Conservation (phyloP, 2,329 filamentous ascomycete species). For the Colletotrichum falcatum region DNA sequence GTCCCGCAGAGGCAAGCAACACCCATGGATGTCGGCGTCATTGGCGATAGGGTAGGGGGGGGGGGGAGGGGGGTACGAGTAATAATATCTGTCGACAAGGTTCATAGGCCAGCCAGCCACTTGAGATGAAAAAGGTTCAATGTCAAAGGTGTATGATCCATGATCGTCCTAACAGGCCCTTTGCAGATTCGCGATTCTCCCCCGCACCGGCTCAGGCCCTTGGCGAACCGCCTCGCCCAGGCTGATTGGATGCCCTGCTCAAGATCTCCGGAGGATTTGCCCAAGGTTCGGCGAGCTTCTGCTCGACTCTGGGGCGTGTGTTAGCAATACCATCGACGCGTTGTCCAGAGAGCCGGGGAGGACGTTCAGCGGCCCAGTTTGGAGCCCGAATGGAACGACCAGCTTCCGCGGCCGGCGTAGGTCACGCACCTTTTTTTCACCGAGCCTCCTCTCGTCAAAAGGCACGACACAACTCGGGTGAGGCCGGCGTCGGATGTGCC, state of each 20-base stretch:
- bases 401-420: neutral
- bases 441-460: too few species aligned
- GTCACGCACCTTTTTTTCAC: neutral
- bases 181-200: neutral
- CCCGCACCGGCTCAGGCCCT: constrained; percentile 5
- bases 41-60: too few species aligned
- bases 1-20: constrained; percentile 48
- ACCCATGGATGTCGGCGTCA: neutral
- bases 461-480: neutral
- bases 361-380: neutral
- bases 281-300: constrained; percentile 7
- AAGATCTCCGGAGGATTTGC: neutral
- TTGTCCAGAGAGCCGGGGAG: neutral
- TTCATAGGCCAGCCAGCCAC: neutral
- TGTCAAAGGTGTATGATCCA: neutral
- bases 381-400: neutral
- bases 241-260: constrained; percentile 3
- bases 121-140: neutral
- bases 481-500: neutral
- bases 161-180: neutral
- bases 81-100: neutral
- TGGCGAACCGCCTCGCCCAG: neutral
- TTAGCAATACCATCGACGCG: neutral
- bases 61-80: too few species aligned
- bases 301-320: neutral